Evolutionary conservation across 495 filamentous ascomycete species (phyloP).

Genomic region (Friedmanniomyces simplex): DNA sequence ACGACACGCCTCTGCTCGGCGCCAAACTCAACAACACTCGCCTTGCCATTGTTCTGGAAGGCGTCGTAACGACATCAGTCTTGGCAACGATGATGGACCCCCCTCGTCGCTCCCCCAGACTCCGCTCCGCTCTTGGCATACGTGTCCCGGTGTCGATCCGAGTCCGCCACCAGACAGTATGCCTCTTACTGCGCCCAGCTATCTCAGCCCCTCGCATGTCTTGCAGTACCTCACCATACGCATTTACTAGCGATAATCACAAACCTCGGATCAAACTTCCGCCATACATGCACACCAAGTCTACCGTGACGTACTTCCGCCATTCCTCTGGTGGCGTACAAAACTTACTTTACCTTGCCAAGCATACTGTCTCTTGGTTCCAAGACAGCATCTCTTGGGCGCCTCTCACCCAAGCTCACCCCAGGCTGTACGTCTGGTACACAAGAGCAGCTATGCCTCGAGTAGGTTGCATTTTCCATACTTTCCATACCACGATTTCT

Average conservation of each 20-base stretch:
- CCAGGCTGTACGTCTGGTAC: neutral
- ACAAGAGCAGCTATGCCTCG: neutral
- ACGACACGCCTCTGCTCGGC: too few species aligned
- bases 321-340: neutral
- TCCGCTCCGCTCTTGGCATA: slow-evolving; percentile 4
- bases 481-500: neutral
- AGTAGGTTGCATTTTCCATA: neutral
- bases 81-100: neutral
- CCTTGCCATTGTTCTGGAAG: too few species aligned
- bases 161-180: neutral
- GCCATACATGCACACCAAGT: neutral
- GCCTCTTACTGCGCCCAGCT: too few species aligned
- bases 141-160: neutral
- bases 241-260: too few species aligned
- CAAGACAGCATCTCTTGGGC: neutral
- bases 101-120: neutral
- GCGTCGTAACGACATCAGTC: too few species aligned
- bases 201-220: too few species aligned
- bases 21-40: neutral
- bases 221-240: too few species aligned
- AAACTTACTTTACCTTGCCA: neutral
- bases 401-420: neutral
- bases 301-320: neutral
- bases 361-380: neutral
- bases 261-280: too few species aligned